Evolutionary conservation across 495 filamentous ascomycete genomes (phyloP).

Genomic region (Penicillium angulare): DNA sequence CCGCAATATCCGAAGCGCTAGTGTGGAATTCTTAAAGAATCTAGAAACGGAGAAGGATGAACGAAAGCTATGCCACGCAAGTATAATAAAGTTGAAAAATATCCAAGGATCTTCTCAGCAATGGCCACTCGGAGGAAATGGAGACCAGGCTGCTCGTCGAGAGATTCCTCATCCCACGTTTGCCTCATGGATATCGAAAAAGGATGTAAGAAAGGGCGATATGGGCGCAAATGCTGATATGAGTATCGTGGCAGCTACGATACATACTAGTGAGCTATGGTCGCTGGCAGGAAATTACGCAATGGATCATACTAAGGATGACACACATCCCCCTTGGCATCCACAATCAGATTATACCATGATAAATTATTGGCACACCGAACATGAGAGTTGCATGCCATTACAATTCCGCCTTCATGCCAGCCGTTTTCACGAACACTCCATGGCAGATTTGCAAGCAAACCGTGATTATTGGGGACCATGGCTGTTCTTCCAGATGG

Average conservation of each 20-base stretch:
- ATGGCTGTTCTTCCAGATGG: conserved; percentile 43
- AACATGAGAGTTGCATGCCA: conserved; percentile 45
- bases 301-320: conserved; percentile 23
- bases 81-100: conserved; percentile 36
- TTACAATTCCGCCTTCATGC: conserved; percentile 39
- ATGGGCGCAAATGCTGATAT: conserved; percentile 29
- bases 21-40: conserved; percentile 17
- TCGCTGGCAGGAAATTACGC: conserved; percentile 40
- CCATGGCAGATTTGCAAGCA: conserved; percentile 29
- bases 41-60: conserved; percentile 34
- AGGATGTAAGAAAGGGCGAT: not conserved
- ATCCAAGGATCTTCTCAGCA: conserved; percentile 28
- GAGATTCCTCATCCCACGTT: not conserved
- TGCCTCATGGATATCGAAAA: conserved; percentile 2
- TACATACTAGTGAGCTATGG: conserved; percentile 41
- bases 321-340: conserved; percentile 40
- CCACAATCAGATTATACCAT: conserved; percentile 41
- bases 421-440: conserved; percentile 36
- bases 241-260: conserved; percentile 34
- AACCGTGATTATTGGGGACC: conserved; percentile 25
- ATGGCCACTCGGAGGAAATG: not conserved
- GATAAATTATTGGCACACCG: conserved; percentile 40
- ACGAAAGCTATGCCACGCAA: conserved; percentile 35
- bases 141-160: not conserved
- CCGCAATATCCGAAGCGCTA: conserved; percentile 25